Base-by-base conservation (phyloP, 164 flowering plant genomes). In the Annona cherimola region DNA sequence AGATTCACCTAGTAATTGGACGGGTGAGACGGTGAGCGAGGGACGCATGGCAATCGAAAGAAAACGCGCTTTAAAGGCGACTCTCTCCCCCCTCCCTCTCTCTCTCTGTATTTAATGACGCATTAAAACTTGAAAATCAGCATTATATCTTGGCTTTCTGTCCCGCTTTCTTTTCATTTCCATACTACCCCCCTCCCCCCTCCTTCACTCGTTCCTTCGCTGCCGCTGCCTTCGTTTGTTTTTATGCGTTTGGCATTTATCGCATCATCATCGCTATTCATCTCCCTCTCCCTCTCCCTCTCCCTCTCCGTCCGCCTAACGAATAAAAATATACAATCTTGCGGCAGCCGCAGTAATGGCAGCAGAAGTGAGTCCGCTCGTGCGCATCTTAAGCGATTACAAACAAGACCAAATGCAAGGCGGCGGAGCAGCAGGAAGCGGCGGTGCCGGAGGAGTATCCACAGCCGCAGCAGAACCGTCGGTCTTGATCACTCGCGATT, bases 401-500 rank as follows among this genome's bases (percentile, higher is more conserved):
- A 78, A 80, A 66, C 71, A 83, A 12, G 84, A 82, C 18, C 69
- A 76, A 72, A 35, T 41, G 75, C 72, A 60, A 5, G 68, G 40
- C 45, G 66, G 63, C 39, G 41, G 39, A 9, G 5, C 7, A 14
- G 54, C 41, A 6, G 74, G 71, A 5, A n/a, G n/a, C n/a, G n/a
- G n/a, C n/a, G n/a, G n/a, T n/a, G n/a, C n/a, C n/a, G 77, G 67
- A 5, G 81, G 68, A n/a, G 76, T 78, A 64, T 61, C 78, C 40
- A 67, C 78, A 70, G n/a, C n/a, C n/a, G n/a, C n/a, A n/a, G n/a
- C n/a, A n/a, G n/a, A n/a, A n/a, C n/a, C n/a, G n/a, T n/a, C n/a
- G n/a, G 78, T 70, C 11, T 71, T 79, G 76, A 80, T 93, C 35
- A 93, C 98, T 0, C 74, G 87, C 4, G 98, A 93, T 74, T 75